These are phyloP conservation scores for Moricandia arvensis DNA, from an alignment of 345 rosid genomes.

Conservation along the genomic window DNA sequence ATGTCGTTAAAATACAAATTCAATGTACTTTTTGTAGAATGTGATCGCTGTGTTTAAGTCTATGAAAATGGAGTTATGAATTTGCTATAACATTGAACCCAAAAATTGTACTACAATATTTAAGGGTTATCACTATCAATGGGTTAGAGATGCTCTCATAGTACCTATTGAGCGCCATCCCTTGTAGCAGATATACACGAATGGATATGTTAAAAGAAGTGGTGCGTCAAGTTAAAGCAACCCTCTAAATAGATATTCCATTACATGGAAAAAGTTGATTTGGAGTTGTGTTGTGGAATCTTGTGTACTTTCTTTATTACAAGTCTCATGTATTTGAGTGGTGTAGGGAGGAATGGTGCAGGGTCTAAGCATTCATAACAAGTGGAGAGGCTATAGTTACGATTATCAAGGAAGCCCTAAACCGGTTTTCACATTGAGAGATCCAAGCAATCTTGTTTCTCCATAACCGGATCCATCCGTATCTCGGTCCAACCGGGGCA, in stretches of 20 bases:
- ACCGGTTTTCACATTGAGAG: conserved; percentile 65
- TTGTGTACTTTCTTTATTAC: background rate
- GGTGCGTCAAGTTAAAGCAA: background rate
- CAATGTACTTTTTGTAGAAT: background rate
- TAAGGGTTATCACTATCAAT: background rate
- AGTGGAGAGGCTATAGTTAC: conserved; percentile 18
- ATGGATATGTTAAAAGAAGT: background rate
- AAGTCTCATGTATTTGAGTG: background rate
- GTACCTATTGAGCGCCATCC: background rate
- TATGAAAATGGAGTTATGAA: background rate
- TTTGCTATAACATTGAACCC: background rate
- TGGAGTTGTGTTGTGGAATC: background rate
- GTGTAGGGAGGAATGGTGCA: background rate
- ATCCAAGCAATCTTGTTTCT: conserved; percentile 48
- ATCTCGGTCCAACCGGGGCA: conserved; percentile 43
- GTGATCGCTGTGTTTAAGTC: background rate
- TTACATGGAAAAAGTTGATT: background rate
- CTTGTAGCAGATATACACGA: background rate
- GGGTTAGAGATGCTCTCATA: too few species aligned
- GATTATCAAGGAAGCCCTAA: conserved; percentile 63
- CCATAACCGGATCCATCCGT: conserved; percentile 42
- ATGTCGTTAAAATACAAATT: background rate
- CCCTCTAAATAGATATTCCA: background rate
- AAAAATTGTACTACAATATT: background rate
- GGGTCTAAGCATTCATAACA: background rate